Base-by-base conservation (phyloP, 2,329 filamentous ascomycete genomes). In the Cercospora sp. region DNA sequence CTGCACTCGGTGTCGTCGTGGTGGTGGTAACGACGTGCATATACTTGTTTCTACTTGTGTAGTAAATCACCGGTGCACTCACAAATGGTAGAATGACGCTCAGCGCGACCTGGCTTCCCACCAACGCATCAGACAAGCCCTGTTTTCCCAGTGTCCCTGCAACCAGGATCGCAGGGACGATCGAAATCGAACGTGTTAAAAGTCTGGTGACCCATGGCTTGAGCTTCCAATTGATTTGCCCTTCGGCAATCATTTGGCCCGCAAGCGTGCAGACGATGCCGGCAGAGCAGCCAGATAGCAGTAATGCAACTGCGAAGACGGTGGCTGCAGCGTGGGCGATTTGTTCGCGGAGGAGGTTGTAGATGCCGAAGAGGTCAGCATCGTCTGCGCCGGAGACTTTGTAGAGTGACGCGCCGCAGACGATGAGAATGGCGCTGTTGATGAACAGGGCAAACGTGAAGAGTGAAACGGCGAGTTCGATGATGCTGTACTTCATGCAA, bases 201-300 rank as follows among this genome's bases (percentile, higher is more conserved):
- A 96, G 85, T 10, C 93, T 86, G 2, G 93, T 89, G 9, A 94
- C 75, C 93, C 93, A 97, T 0, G 93, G 93, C 69, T 85, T 84
- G 34, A 94, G 80, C 5, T 81, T 87, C 91, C 92, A 93, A 58
- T 88, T 87, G 55, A 97, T 79, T 69, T 93, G 91, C 6, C 93
- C 93, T 78, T 96, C 93, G 70, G 88, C 90, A 24, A 97, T 90
- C 89, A 97, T 95, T 78, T 97, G 93, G 0, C 93, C 93, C 0
- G 93, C 87, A 73, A 97, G 95, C 1, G 93, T 97, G 81, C 93
- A 96, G 2, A 96, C 90, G 40, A 97, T 92, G 5, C 93, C 93
- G 0, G 93, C 93, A 0, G 89, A 92, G 12, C 92, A 86, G 8
- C 93, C 93, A 0, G 90, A 94, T 0, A 96, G 86, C 0, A 97